Conservation (phyloP, 1,139 yeast species). For the Magnusiomyces suaveolens region DNA sequence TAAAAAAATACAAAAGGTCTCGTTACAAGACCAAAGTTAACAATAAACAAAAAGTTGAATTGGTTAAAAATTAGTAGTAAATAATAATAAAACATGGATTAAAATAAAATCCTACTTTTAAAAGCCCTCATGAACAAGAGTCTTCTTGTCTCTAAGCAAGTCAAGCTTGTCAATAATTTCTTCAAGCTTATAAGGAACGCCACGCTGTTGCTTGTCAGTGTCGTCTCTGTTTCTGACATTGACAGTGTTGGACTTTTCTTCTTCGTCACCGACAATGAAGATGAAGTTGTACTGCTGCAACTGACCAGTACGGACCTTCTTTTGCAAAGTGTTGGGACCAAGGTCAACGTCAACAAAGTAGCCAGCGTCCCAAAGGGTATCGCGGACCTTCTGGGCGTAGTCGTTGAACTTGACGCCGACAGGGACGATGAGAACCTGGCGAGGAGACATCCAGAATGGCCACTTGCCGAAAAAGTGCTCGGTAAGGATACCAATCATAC, state of each 20-base stretch:
- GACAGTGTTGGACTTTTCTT: constrained; percentile 65
- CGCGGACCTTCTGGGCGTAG: constrained; percentile 73
- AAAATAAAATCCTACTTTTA: constrained; percentile 3
- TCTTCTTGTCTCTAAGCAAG: constrained; percentile 33
- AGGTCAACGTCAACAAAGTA: constrained; percentile 89
- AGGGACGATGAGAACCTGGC: constrained; percentile 90
- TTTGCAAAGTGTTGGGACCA: constrained; percentile 88
- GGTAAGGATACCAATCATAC: constrained; percentile 95
- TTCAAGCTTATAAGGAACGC: constrained; percentile 64
- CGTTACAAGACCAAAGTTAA: too few relatives aligned
- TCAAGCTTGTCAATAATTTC: constrained; percentile 59
- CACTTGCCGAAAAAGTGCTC: constrained; percentile 97
- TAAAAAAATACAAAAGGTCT: too few relatives aligned
- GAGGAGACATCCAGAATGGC: constrained; percentile 99
- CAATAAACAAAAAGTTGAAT: too few relatives aligned
- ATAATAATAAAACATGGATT: background rate
- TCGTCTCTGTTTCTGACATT: constrained; percentile 92
- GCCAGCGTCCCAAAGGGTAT: constrained; percentile 55
- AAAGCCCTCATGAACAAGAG: constrained; percentile 13
- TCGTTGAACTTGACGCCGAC: constrained; percentile 88
- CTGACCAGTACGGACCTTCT: constrained; percentile 95
- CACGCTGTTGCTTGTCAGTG: constrained; percentile 76
- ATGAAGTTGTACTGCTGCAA: constrained; percentile 85
- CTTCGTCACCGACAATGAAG: constrained; percentile 93
- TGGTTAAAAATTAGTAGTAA: background rate